Evolutionary conservation across 169 alveolate species (phyloP), one percentile per base, ranked within the genome.

Genomic region (Babesia ovata): DNA sequence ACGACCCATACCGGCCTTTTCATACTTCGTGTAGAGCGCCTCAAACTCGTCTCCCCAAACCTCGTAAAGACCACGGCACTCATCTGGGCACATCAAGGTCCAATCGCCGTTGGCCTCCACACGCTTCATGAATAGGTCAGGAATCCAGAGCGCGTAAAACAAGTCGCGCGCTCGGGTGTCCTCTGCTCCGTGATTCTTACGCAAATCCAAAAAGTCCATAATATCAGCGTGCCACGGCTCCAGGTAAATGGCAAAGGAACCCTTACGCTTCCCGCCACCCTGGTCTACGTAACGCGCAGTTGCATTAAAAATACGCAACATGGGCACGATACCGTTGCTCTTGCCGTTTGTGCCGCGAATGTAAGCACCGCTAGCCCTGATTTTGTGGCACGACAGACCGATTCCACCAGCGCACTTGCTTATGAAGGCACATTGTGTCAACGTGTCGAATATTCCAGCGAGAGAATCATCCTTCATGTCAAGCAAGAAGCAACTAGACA

Each of bases 211-310:
- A 86, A 96, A 96, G 76, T 96, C 99, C 63, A 95, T 92, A 60
- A 97, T 90, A 75, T 98, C 99, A 6, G 98, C 95, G 69, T 98
- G 99, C 99, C 99, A 98, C 46, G 99, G 99, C 88, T 98, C 99
- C 79, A 98, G 79, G 86, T 98, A 98, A 22, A 96, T 93, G 60
- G 99, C 99, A 75, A 98, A 94, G 16, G 99, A 93, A 36, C 99
- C 99, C 81, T 96, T 96, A 78, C 99, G 94, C 78, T 98, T 94
- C 44, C 98, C 99, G 56, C 99, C 99, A 33, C 98, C 98, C 85
- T 96, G 95, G 86, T 94, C 98, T 19, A 96, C 98, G 74, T 95
- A 95, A 71, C 97, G 87, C 21, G 98, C 98, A 16, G 99, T 95
- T 53, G 95, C 97, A 84, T 97, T 97, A 88, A 93, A 97, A 46